Base-by-base conservation (phyloP, 2,329 filamentous ascomycete genomes). In the Eutypella sp. region DNA sequence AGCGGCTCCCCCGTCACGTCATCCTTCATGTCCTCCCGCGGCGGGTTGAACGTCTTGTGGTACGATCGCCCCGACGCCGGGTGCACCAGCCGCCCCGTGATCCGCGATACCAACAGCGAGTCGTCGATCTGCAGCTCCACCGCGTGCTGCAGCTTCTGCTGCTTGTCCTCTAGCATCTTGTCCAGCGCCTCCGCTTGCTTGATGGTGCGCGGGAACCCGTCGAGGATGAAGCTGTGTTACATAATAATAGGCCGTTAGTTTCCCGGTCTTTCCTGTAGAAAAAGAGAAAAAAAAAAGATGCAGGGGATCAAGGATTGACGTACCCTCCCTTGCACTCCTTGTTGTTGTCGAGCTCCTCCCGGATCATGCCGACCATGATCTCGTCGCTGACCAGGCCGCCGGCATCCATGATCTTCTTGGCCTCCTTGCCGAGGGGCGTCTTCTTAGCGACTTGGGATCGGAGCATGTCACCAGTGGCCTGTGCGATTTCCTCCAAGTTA, bases 321-420 rank as follows among this genome's bases (percentile, higher is more conserved):
- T 78, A 96, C 92, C 93, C 93, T 72, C 92, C 92, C 76, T 88
- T 88, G 82, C 93, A 99, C 75, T 99, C 92, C 63, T 81, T 73
- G 77, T 99, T 99, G 73, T 79, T 86, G 63, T 95, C 87, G 42
- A 99, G 81, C 79, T 99, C 92, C 68, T 85, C 87, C 82, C 93
- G 92, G 77, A 99, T 99, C 93, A 99, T 99, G 72, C 92, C 90
- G 70, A 99, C 88, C 81, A 99, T 92, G 67, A 99, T 99, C 67
- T 97, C 92, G 71, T 99, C 93, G 70, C 90, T 95, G 68, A 99
- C 93, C 48, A 99, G 83, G 58, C 92, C 92, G 61, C 93, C 93
- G 68, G 92, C 87, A 67, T 99, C 93, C 93, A 99, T 99, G 71
- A 99, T 99, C 84, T 97, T 97, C 85, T 99, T 99, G 57, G 93